Evolutionary conservation across 208 protist genomes (phyloP).

Genomic region (Trypanosoma cruzi): DNA sequence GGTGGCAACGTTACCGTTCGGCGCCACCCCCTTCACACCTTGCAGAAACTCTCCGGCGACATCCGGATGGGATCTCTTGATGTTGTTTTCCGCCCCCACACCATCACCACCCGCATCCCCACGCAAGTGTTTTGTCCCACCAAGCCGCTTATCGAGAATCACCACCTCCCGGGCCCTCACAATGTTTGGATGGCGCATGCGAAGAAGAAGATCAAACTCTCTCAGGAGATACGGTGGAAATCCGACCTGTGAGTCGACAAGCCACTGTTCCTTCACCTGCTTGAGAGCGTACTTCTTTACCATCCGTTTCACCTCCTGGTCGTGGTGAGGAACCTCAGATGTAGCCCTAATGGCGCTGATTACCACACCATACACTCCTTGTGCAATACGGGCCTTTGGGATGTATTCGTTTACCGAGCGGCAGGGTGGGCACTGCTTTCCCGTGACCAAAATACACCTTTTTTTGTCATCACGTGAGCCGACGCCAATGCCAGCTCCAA

Average conservation of each 20-base stretch:
- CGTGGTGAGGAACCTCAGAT: neutral
- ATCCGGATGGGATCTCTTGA: neutral
- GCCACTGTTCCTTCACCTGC: conserved; percentile 80
- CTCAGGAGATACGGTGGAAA: conserved; percentile 84
- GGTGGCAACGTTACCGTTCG: conserved; percentile 5
- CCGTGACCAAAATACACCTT: conserved; percentile 40
- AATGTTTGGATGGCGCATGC: conserved; percentile 83
- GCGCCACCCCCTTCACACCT: neutral
- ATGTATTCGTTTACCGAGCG: conserved; percentile 67
- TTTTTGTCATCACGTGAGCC: neutral
- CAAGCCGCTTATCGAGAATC: conserved; percentile 36
- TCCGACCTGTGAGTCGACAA: conserved; percentile 73
- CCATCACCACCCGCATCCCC: neutral
- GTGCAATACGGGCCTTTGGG: conserved; percentile 45
- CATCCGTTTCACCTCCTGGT: neutral
- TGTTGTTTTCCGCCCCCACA: neutral
- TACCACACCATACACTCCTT: conserved; percentile 89
- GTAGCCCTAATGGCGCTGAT: conserved; percentile 42
- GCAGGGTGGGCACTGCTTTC: conserved; percentile 40
- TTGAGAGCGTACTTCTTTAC: conserved; percentile 67
- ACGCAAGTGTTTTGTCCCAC: conserved; percentile 1
- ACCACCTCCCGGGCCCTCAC: conserved; percentile 54
- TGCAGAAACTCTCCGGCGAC: neutral
- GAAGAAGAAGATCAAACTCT: conserved; percentile 83
- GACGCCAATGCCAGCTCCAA: neutral